Base-by-base conservation (phyloP, 805 yeast species). In the Nematodospora valgi region DNA sequence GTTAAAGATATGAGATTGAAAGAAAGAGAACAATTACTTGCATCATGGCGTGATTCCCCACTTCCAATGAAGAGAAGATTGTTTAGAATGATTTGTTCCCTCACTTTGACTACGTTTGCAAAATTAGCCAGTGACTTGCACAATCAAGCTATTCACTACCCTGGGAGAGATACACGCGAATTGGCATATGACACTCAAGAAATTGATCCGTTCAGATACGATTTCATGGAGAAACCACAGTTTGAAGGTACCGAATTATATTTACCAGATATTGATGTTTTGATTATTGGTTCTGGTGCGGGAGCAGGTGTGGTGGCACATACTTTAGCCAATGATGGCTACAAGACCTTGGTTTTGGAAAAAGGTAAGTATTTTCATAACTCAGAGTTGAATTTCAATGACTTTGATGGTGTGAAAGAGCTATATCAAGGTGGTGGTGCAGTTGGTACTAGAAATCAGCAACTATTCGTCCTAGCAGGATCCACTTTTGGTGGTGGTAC, bases 401-500 rank as follows among this genome's bases (percentile, higher is more conserved):
- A 72, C 24, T 36, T 36, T 4, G 64, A 57, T 13, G 76, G 72
- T 3, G 43, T 48, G 23, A 27, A 40, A 4, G 52, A 51, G 6
- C 48, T 70, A 30, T 74, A 59, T 45, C 78, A 75, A 46, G 37
- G 42, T 6, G 49, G 52, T 1, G 78, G 76, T 2, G 32, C 48
- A 2, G 5, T 73, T 3, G 33, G 60, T n/a, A 44, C 70, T 6
- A 34, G 25, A 6, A 65, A 63, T 41, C 61, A 58, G 29, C 62
- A 62, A 29, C 32, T 64, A 10, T 37, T 58, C 8, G 41, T 72
- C 3, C 47, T 74, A 29, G 77, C 80, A 0, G 81, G 80, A 5
- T 44, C 77, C 2, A 72, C 75, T 0, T 69, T 76, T 36, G 81
- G 81, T 5, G 81, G 80, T 10, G 80, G 80, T 5, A 59, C 76